Evolutionary conservation across 2,329 filamentous ascomycete species (phyloP).

Genomic region (Ciborinia camelliae): DNA sequence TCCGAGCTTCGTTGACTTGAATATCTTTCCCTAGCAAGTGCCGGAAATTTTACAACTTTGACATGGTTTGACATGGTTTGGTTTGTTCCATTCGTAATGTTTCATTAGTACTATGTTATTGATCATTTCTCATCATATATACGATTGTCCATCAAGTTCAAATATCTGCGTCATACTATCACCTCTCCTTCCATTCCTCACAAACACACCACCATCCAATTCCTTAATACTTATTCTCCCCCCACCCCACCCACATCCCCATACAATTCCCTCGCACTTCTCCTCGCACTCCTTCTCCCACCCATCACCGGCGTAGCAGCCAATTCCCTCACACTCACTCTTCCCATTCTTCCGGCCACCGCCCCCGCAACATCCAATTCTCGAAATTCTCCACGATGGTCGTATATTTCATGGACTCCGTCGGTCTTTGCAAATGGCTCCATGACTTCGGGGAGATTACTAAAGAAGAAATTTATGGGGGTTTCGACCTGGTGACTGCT

Average conservation of each 20-base stretch:
- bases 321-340: not conserved
- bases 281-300: not conserved
- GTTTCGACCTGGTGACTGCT: not conserved
- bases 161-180: not conserved
- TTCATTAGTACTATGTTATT: not conserved
- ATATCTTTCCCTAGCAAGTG: not conserved
- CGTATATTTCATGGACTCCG: not conserved
- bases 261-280: not conserved
- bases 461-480: not conserved
- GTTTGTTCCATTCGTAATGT: not conserved
- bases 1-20: not conserved
- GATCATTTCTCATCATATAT: not conserved
- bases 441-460: not conserved
- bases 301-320: not conserved
- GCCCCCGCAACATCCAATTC: not conserved
- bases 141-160: not conserved
- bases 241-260: not conserved
- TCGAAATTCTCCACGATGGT: not conserved
- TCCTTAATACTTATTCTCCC: not conserved
- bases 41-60: not conserved
- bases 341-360: not conserved
- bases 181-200: not conserved
- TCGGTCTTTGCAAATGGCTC: not conserved
- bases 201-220: not conserved
- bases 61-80: not conserved